A percentile compares a stretch with the other conserved stretches of the same genome.
Conservation (phyloP, 257 asterid genomes). For the Phtheirospermum japonicum region DNA sequence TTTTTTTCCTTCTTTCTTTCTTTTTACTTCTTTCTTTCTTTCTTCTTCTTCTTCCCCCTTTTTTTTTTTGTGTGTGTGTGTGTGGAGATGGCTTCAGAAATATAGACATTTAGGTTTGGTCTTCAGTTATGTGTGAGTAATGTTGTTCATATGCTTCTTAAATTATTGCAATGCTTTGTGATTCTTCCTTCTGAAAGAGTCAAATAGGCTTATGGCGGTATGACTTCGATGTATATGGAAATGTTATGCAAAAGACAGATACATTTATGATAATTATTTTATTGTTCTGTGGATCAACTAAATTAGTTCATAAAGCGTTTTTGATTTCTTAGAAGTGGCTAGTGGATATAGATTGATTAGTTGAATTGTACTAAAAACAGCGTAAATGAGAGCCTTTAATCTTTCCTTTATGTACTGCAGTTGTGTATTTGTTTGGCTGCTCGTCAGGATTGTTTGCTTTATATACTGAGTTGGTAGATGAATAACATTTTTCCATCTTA, state of each 20-base stretch:
- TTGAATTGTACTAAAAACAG: slow-evolving; percentile 8
- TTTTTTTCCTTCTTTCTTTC: too few relatives aligned
- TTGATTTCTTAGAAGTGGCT: slow-evolving; percentile 12
- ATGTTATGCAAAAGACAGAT: slow-evolving; percentile 1
- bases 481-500: slow-evolving; percentile 6
- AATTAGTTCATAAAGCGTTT: too few relatives aligned
- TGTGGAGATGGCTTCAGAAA: slow-evolving; percentile 16
- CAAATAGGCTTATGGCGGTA: not conserved
- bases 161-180: not conserved
- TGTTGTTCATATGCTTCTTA: slow-evolving; percentile 3
- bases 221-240: slow-evolving; percentile 9
- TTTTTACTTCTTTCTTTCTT: too few relatives aligned
- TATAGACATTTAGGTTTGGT: slow-evolving; percentile 5
- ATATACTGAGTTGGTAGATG: slow-evolving; percentile 21
- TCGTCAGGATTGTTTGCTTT: slow-evolving; percentile 18
- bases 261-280: not conserved
- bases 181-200: slow-evolving; percentile 12
- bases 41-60: too few relatives aligned
- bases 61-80: not conserved
- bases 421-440: slow-evolving; percentile 16
- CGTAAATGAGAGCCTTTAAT: slow-evolving; percentile 8
- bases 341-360: not conserved
- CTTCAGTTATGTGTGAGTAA: not conserved
- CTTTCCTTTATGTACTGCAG: too few relatives aligned
- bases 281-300: too few relatives aligned